Evolutionary conservation across 2,329 filamentous ascomycete genomes (phyloP).

Genomic region (Hawksworthiomyces lignivorus): DNA sequence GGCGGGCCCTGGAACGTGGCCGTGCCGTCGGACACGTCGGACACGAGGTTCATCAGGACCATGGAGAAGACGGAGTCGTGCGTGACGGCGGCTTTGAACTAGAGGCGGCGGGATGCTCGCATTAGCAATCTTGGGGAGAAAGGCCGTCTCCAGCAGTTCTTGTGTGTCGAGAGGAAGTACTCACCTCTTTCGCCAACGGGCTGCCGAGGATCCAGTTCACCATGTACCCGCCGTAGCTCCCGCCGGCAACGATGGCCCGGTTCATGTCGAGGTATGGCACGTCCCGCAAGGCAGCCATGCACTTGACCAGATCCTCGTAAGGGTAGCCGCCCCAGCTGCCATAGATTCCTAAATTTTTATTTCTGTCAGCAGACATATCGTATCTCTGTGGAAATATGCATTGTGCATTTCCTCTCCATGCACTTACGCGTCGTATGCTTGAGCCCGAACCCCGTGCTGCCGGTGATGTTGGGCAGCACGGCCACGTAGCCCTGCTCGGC

Average conservation of each 20-base stretch:
- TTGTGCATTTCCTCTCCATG: too few species aligned
- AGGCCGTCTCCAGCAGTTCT: too few species aligned
- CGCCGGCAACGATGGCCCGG: conserved; percentile 45
- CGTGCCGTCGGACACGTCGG: conserved; percentile 11
- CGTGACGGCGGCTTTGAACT: conserved; percentile 49
- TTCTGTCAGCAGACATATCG: too few species aligned
- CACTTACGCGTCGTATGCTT: conserved; percentile 22
- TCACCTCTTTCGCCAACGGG: conserved; percentile 37
- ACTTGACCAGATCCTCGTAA: conserved; percentile 47
- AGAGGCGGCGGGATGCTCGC: too few species aligned
- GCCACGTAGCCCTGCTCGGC: conserved; percentile 55
- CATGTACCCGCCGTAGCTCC: conserved; percentile 53
- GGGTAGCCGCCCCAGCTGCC: conserved; percentile 46
- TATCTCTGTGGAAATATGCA: too few species aligned
- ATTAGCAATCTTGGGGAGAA: too few species aligned
- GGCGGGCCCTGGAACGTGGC: conserved; percentile 35
- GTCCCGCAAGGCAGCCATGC: conserved; percentile 42
- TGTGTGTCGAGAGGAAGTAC: conserved; percentile 7
- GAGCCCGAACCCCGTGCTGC: conserved; percentile 48
- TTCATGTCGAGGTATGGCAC: conserved; percentile 46
- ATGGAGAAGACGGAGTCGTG: conserved; percentile 39
- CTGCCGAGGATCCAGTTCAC: conserved; percentile 52
- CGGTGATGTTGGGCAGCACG: conserved; percentile 51
- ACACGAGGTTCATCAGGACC: conserved; percentile 17
- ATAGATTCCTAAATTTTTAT: conserved; percentile 28